Conservation (phyloP, 148 eudicot genomes). For the Rhododendron vialii region DNA sequence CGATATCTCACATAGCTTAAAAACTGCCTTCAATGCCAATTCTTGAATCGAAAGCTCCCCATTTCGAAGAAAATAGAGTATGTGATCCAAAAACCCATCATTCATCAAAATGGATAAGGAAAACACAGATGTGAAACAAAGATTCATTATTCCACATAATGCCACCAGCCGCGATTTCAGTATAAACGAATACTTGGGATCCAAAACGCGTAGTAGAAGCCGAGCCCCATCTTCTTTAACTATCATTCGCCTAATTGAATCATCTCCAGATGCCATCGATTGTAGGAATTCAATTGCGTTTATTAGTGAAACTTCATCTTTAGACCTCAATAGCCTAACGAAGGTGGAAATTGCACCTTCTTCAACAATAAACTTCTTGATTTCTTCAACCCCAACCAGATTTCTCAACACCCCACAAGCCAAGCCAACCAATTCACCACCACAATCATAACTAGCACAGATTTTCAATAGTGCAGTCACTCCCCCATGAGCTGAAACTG, state of each 20-base stretch:
- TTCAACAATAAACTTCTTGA: slow-evolving; percentile 76
- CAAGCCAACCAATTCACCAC: slow-evolving; percentile 36
- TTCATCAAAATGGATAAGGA: slow-evolving; percentile 39
- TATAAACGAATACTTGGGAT: slow-evolving; percentile 47
- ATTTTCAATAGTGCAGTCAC: slow-evolving; percentile 53
- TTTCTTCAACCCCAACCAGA: slow-evolving; percentile 72
- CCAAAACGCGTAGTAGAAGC: slow-evolving; percentile 41
- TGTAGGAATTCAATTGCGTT: slow-evolving; percentile 58
- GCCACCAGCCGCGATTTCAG: slow-evolving; percentile 57
- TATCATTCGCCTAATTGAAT: slow-evolving; percentile 35
- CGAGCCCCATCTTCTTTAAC: slow-evolving; percentile 46
- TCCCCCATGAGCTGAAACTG: slow-evolving; percentile 87
- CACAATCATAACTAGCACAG: slow-evolving; percentile 27
- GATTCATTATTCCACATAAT: slow-evolving; percentile 43
- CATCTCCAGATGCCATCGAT: slow-evolving; percentile 49
- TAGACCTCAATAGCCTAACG: slow-evolving; percentile 40
- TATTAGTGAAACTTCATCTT: slow-evolving; percentile 49
- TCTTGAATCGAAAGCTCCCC: slow-evolving; percentile 77
- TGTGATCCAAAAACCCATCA: slow-evolving; percentile 54
- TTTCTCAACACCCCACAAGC: slow-evolving; percentile 71
- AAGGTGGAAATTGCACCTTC: slow-evolving; percentile 50
- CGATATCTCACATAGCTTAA: slow-evolving; percentile 47
- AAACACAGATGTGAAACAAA: slow-evolving; percentile 38
- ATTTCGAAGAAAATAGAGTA: slow-evolving; percentile 46
- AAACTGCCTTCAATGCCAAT: slow-evolving; percentile 61